Conservation (phyloP, 1,284 basidiomycete species). For the Pholiota adiposa region DNA sequence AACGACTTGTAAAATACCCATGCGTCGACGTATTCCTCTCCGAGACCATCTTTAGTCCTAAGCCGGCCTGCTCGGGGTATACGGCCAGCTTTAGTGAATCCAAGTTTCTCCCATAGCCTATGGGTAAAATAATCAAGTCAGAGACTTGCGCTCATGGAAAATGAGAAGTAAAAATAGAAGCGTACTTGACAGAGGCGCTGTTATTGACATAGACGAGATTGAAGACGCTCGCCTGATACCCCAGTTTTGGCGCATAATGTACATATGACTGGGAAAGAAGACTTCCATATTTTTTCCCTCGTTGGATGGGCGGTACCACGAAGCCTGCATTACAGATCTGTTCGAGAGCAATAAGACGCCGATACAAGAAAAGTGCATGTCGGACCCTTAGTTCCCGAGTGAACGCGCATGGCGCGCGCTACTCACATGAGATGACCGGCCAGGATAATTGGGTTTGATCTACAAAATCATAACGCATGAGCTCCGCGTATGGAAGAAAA, state of each 20-base stretch:
- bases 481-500: neutral
- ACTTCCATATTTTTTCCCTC: slow-evolving; percentile 74
- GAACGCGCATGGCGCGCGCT: slow-evolving; percentile 9
- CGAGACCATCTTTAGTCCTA: slow-evolving; percentile 61
- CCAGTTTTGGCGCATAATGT: slow-evolving; percentile 78
- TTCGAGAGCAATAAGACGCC: slow-evolving; percentile 9
- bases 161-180: slow-evolving; percentile 6
- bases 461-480: slow-evolving; percentile 25
- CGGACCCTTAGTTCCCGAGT: slow-evolving; percentile 16
- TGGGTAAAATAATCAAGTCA: slow-evolving; percentile 18
- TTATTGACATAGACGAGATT: slow-evolving; percentile 93
- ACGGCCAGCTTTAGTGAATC: slow-evolving; percentile 81
- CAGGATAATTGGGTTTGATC: slow-evolving; percentile 92
- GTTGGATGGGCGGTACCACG: slow-evolving; percentile 72
- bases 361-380: neutral
- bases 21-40: slow-evolving; percentile 90
- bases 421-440: slow-evolving; percentile 89
- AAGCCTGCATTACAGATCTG: slow-evolving; percentile 93
- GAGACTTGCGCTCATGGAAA: slow-evolving; percentile 3
- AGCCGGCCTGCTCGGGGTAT: slow-evolving; percentile 88
- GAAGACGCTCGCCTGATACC: slow-evolving; percentile 91
- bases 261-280: slow-evolving; percentile 83
- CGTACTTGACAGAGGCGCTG: slow-evolving; percentile 62
- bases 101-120: slow-evolving; percentile 86
- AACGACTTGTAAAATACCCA: slow-evolving; percentile 88